A percentile compares a stretch with the other conserved stretches of the same genome.
Evolutionary conservation across 148 eudicot species (phyloP).

Genomic region (Nyssa sinensis): DNA sequence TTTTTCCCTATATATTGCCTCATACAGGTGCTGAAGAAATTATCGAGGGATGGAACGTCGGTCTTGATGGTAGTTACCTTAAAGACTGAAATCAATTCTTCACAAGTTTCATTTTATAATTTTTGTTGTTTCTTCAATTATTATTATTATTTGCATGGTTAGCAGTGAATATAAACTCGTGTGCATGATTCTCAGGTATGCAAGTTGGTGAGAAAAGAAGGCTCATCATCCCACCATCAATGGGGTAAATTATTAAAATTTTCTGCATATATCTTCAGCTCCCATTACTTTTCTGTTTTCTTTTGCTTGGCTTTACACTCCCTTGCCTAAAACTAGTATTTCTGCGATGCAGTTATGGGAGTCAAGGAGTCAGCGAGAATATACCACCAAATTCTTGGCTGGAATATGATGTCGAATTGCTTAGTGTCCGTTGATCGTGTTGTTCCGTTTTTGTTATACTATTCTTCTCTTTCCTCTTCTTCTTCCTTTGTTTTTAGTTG

Average conservation of each 20-base stretch:
- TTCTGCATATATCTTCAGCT: not conserved
- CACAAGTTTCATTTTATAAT: not conserved
- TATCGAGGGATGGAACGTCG: conserved; percentile 62
- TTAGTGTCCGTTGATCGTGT: conserved; percentile 36
- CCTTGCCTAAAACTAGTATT: not conserved
- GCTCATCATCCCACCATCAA: conserved; percentile 62
- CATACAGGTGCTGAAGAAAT: conserved; percentile 54
- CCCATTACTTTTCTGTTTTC: not conserved
- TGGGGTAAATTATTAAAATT: conserved; percentile 41
- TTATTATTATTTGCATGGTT: not conserved
- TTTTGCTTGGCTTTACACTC: not conserved
- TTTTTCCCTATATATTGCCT: conserved; percentile 3
- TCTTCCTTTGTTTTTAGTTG: not conserved
- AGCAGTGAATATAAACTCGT: not conserved
- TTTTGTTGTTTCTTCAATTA: not conserved
- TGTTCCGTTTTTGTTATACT: not conserved
- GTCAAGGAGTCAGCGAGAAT: conserved; percentile 41
- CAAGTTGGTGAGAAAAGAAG: conserved; percentile 75
- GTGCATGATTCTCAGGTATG: conserved; percentile 50
- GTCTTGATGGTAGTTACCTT: conserved; percentile 33
- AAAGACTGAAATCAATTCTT: not conserved
- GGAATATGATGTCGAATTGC: conserved; percentile 63
- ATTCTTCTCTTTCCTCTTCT: not conserved
- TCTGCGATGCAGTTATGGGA: conserved; percentile 48
- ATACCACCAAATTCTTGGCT: conserved; percentile 89